Percentiles rank a stretch among this genome's conserved stretches.
phyloP scores from a whole-genome alignment of 768 basidiomycete genomes.

The Rubroboletus satanas region DNA sequence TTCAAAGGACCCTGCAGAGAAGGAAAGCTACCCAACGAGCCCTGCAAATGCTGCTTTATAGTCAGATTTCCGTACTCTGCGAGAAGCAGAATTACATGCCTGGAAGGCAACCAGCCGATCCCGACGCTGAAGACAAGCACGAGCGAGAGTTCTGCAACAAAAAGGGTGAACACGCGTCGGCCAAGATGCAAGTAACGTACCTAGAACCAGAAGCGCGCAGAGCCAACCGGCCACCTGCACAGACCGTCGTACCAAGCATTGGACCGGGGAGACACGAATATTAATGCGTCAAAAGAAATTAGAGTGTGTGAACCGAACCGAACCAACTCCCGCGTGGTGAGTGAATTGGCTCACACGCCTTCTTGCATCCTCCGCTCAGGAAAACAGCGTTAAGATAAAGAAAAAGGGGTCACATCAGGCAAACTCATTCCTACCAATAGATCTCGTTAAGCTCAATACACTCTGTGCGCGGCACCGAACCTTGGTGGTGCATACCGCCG shows the following conservation, averaged over 20 bases:
- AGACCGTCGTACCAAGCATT: slow-evolving; percentile 23
- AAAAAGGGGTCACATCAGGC: slow-evolving; percentile 43
- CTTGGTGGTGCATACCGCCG: slow-evolving; percentile 77
- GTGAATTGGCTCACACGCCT: slow-evolving; percentile 20
- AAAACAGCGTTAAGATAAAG: neutral
- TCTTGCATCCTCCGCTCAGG: neutral
- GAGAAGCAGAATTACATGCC: slow-evolving; percentile 11
- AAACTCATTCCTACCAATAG: slow-evolving; percentile 49
- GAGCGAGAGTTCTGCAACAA: slow-evolving; percentile 15
- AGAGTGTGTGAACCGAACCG: slow-evolving; percentile 11
- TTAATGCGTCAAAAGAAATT: slow-evolving; percentile 1
- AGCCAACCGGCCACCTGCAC: slow-evolving; percentile 20
- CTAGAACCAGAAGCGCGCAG: slow-evolving; percentile 23
- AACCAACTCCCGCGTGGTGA: neutral
- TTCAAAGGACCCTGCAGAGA: slow-evolving; percentile 12
- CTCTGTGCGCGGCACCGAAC: slow-evolving; percentile 77
- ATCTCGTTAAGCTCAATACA: slow-evolving; percentile 63
- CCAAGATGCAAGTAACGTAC: slow-evolving; percentile 5
- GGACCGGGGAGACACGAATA: neutral
- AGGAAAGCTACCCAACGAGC: neutral
- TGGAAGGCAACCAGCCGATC: slow-evolving; percentile 14
- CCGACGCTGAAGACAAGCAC: slow-evolving; percentile 9
- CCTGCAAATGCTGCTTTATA: slow-evolving; percentile 4
- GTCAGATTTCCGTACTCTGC: neutral
- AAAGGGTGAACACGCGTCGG: slow-evolving; percentile 8